Percentiles rank a stretch among this genome's conserved stretches.
Conservation (phyloP, 2,329 filamentous ascomycete species). For the Amylocarpus encephaloides region DNA sequence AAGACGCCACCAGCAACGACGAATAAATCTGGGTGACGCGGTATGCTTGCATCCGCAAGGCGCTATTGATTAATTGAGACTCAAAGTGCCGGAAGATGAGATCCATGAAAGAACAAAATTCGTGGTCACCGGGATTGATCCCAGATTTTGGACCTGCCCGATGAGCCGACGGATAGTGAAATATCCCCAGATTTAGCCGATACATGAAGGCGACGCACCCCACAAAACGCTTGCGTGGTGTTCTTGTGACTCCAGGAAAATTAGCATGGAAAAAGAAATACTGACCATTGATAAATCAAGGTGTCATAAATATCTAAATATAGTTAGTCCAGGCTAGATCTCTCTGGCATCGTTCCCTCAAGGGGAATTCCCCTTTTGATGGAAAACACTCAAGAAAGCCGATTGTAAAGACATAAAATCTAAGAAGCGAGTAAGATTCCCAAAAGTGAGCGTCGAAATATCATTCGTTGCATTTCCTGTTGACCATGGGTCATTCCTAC, state of each 20-base stretch:
- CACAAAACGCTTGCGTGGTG: slow-evolving; percentile 1
- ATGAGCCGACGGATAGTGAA: slow-evolving; percentile 9
- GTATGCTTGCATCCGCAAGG: slow-evolving; percentile 8
- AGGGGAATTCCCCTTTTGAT: too few relatives aligned
- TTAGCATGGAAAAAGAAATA: not conserved
- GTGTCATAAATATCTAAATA: too few relatives aligned
- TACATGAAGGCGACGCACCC: slow-evolving; percentile 3
- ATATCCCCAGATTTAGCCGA: slow-evolving; percentile 9
- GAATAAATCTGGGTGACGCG: not conserved
- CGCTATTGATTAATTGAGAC: not conserved
- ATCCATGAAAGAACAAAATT: not conserved
- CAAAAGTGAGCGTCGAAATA: too few relatives aligned
- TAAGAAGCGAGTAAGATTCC: too few relatives aligned
- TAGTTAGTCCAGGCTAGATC: too few relatives aligned
- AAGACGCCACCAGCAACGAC: not conserved
- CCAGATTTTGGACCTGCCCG: slow-evolving; percentile 6
- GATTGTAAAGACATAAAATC: too few relatives aligned
- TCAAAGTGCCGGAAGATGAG: not conserved
- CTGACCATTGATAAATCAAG: too few relatives aligned
- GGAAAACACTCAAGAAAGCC: too few relatives aligned
- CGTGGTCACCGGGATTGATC: slow-evolving; percentile 2
- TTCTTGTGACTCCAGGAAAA: not conserved
- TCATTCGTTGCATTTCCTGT: too few relatives aligned
- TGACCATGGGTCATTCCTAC: too few relatives aligned
- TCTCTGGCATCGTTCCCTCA: too few relatives aligned